Evolutionary conservation across 805 yeast species (phyloP).

Genomic region (Saturnispora diversa): DNA sequence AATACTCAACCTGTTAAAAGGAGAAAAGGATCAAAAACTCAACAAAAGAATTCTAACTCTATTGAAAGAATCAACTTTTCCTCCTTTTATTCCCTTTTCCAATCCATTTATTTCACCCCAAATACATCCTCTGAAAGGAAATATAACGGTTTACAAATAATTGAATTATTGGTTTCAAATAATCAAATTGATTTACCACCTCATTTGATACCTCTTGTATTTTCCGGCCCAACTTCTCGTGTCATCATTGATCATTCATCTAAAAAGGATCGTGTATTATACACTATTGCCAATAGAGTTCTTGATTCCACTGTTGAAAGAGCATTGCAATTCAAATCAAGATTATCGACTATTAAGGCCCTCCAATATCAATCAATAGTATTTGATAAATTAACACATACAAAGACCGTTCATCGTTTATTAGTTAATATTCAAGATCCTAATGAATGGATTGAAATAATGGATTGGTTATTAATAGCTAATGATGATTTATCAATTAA

Average conservation of each 20-base stretch:
- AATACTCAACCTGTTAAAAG: constrained; percentile 36
- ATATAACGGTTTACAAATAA: constrained; percentile 75
- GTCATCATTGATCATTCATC: constrained; percentile 70
- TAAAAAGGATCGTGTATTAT: constrained; percentile 53
- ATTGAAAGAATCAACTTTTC: constrained; percentile 30
- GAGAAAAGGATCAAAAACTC: constrained; percentile 20
- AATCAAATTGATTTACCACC: constrained; percentile 14
- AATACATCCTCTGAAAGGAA: constrained; percentile 81
- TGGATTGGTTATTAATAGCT: constrained; percentile 12
- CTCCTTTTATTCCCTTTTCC: constrained; percentile 79
- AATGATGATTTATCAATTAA: constrained; percentile 1
- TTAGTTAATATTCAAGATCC: constrained; percentile 19
- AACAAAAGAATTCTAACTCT: background rate
- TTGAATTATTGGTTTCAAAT: constrained; percentile 39
- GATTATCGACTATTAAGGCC: constrained; percentile 21
- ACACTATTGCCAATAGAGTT: constrained; percentile 54
- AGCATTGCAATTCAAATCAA: constrained; percentile 33
- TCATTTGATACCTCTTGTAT: constrained; percentile 25
- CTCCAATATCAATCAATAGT: constrained; percentile 50
- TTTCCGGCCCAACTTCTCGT: constrained; percentile 62
- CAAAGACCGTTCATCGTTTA: constrained; percentile 51
- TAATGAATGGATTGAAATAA: constrained; percentile 10
- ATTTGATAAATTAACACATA: constrained; percentile 70
- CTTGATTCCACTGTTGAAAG: constrained; percentile 36
- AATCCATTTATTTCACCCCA: constrained; percentile 69